phyloP scores from a whole-genome alignment of 2,329 filamentous ascomycete species.

The Chaetomium sp. region DNA sequence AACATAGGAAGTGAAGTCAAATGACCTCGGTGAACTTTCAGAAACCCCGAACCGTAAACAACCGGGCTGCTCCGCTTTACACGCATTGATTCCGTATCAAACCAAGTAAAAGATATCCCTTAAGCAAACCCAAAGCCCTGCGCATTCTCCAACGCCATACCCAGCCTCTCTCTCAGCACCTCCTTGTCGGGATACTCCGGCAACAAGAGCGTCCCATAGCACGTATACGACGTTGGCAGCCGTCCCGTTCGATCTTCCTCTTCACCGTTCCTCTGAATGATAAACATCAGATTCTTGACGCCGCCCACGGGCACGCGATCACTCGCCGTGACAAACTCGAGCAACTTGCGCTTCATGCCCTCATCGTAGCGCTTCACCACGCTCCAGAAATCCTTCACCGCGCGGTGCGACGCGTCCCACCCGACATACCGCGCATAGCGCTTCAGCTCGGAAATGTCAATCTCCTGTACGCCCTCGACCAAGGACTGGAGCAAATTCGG shows the following conservation, averaged over 20 bases:
- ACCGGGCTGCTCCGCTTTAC: too few species aligned
- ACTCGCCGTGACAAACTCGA: constrained; percentile 93
- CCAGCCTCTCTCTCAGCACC: constrained; percentile 65
- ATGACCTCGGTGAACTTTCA: too few species aligned
- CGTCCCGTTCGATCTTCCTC: constrained; percentile 44
- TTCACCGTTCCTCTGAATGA: constrained; percentile 70
- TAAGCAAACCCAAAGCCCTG: constrained; percentile 82
- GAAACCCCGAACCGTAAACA: too few species aligned
- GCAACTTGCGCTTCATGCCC: constrained; percentile 64
- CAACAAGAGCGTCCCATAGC: constrained; percentile 80
- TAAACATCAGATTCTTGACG: constrained; percentile 73
- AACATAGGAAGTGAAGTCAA: too few species aligned
- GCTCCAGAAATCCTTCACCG: constrained; percentile 77
- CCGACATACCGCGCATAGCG: constrained; percentile 72
- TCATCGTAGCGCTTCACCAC: constrained; percentile 64
- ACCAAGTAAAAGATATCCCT: background rate
- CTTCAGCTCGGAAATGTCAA: constrained; percentile 69
- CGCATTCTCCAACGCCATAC: constrained; percentile 81
- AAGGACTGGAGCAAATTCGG: constrained; percentile 66
- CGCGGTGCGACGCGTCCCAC: constrained; percentile 62
- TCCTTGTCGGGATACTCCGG: constrained; percentile 72
- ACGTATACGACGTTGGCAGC: constrained; percentile 84
- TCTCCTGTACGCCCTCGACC: constrained; percentile 75
- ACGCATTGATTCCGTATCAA: background rate
- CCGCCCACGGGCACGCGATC: constrained; percentile 87